Evolutionary conservation across 169 alveolate genomes (phyloP), one percentile per base, ranked within the genome.

Genomic region (Plasmodium gaboni): DNA sequence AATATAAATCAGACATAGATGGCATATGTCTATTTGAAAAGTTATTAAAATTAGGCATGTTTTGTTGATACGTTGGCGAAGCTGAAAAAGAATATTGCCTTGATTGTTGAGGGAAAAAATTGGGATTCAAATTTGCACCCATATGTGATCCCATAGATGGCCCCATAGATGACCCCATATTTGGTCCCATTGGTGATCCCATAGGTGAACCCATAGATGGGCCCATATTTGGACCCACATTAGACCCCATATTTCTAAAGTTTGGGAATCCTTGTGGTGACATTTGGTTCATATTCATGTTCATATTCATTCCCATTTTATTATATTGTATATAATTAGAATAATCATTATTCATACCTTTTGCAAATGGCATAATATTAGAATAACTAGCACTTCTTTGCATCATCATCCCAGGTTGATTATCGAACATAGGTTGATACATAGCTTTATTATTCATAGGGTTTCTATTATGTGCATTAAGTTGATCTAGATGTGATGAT

Each of bases 321-420:
- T 78, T 78, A 22, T 26, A 78, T 78, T 46, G 74, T 57, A 78
- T 64, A 78, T 48, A 78, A 46, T 64, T 78, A 1, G 89, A 46
- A 2, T 26, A 42, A 4, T 26, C 32, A 55, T 53, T 65, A 64
- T 70, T 60, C 69, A 48, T 68, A 1, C 78, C 70, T 24, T 78
- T 78, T 19, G 60, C 78, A 57, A 64, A 78, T 7, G 74, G 89
- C 89, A 78, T 78, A 12, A 78, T 7, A 24, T 65, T 78, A 1
- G 44, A 12, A 42, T 64, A 78, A 44, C 89, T 78, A 7, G 89
- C 76, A 78, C 89, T 78, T 19, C 89, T 46, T 1, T 72, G 74
- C 73, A 78, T 59, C 78, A 78, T 63, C 78, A 78, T 65, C 63
- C 22, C 67, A 24, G 32, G 38, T 48, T 10, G 76, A 3, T 59